These are phyloP conservation scores for Punica granatum DNA, from an alignment of 345 rosid species.

Conservation along the genomic window DNA sequence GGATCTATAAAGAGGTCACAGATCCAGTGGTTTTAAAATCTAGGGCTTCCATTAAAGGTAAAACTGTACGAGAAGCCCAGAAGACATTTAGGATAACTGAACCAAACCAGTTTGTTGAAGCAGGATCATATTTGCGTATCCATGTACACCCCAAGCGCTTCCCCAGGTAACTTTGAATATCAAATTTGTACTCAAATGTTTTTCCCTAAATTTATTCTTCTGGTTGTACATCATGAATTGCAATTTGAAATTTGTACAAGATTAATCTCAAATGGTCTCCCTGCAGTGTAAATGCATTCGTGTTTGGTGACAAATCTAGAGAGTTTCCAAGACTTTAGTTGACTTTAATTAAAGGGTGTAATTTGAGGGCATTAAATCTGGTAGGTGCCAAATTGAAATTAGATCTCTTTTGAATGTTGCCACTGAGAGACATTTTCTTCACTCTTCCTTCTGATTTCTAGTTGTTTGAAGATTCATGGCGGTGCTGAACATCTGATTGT, in stretches of 20 bases:
- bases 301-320: background rate
- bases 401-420: background rate
- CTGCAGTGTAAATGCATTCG: background rate
- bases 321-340: background rate
- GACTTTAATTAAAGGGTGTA: too few relatives aligned
- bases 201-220: too few relatives aligned
- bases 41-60: conserved; percentile 73
- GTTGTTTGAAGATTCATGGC: background rate
- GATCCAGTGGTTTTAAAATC: conserved; percentile 51
- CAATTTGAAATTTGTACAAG: too few relatives aligned
- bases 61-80: conserved; percentile 85
- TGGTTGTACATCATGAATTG: too few relatives aligned
- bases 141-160: conserved; percentile 93
- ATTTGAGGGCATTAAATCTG: background rate
- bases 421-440: background rate
- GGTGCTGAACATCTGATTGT: background rate
- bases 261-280: background rate
- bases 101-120: conserved; percentile 54
- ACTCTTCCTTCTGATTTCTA: background rate
- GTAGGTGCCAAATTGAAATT: background rate
- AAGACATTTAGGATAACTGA: conserved; percentile 72
- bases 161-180: conserved; percentile 46
- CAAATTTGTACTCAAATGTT: background rate
- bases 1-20: conserved; percentile 55
- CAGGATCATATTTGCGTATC: conserved; percentile 78